phyloP scores from a whole-genome alignment of 495 filamentous ascomycete genomes.

The Chaetomium fimeti region DNA sequence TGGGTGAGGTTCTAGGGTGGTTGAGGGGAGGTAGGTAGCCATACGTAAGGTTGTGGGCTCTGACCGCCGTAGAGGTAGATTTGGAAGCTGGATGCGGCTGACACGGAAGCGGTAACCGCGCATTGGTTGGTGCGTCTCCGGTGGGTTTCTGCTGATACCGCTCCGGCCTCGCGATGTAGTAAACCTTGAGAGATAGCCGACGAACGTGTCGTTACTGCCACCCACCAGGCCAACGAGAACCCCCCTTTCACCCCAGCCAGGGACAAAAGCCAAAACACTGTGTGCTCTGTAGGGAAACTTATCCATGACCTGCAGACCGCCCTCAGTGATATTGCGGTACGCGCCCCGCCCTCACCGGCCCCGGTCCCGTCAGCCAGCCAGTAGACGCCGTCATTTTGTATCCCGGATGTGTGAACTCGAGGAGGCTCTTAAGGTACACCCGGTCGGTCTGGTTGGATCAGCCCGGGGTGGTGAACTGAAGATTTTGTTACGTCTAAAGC shows the following conservation, averaged over 20 bases:
- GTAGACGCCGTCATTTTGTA: slow-evolving; percentile 58
- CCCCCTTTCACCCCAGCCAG: slow-evolving; percentile 66
- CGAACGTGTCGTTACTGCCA: slow-evolving; percentile 60
- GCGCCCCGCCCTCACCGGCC: slow-evolving; percentile 55
- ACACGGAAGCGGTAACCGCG: slow-evolving; percentile 66
- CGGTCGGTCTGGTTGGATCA: slow-evolving; percentile 62
- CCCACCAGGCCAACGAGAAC: slow-evolving; percentile 70
- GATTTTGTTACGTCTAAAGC: slow-evolving; percentile 62
- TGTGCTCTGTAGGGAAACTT: slow-evolving; percentile 71
- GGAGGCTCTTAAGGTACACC: slow-evolving; percentile 66
- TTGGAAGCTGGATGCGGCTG: slow-evolving; percentile 69
- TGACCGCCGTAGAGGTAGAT: slow-evolving; percentile 77
- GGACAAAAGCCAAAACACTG: slow-evolving; percentile 66
- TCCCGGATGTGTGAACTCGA: slow-evolving; percentile 73
- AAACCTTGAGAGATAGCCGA: slow-evolving; percentile 69
- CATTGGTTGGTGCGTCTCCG: slow-evolving; percentile 69
- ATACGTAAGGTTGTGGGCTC: slow-evolving; percentile 58
- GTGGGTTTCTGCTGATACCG: slow-evolving; percentile 75
- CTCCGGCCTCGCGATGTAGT: slow-evolving; percentile 70
- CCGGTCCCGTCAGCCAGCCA: slow-evolving; percentile 45
- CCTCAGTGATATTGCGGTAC: slow-evolving; percentile 70
- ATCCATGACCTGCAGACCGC: slow-evolving; percentile 60
- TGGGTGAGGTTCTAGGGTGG: neutral
- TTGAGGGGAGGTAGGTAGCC: slow-evolving; percentile 4
- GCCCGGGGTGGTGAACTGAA: slow-evolving; percentile 64